Conservation (phyloP, 2,329 filamentous ascomycete genomes). For the Aspergillus aculeatus region DNA sequence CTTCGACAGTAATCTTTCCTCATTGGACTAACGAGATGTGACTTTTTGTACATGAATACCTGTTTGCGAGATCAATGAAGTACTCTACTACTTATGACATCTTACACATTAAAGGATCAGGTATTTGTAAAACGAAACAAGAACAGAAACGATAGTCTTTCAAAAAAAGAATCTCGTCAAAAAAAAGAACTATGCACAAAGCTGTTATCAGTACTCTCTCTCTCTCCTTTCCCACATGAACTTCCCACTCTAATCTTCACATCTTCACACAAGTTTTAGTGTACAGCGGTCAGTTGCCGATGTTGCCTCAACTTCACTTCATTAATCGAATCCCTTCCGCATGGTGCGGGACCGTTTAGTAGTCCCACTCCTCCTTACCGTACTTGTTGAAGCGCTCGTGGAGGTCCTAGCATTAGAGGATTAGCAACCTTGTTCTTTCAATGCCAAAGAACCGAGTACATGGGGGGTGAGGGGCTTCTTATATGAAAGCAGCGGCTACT, state of each 20-base stretch:
- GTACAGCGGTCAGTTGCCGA: constrained; percentile 30
- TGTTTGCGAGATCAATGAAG: constrained; percentile 1
- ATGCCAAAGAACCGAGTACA: background rate
- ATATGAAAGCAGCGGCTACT: constrained; percentile 24
- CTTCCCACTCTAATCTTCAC: constrained; percentile 23
- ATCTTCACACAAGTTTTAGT: constrained; percentile 26
- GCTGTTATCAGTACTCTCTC: constrained; percentile 23
- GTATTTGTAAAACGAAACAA: constrained; percentile 21
- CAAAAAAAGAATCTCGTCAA: constrained; percentile 29
- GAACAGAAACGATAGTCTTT: constrained; percentile 15
- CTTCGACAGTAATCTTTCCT: constrained; percentile 14
- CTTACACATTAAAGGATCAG: background rate
- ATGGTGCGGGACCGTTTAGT: constrained; percentile 25
- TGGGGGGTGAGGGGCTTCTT: background rate
- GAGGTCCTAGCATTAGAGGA: constrained; percentile 59
- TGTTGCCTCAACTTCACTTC: constrained; percentile 9
- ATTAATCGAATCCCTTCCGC: constrained; percentile 16
- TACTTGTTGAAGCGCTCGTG: constrained; percentile 99
- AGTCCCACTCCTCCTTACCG: constrained; percentile 84
- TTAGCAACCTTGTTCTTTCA: background rate
- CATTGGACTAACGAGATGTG: constrained; percentile 20
- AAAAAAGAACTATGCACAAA: constrained; percentile 34
- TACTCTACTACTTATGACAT: constrained; percentile 6
- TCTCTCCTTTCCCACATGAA: constrained; percentile 10
- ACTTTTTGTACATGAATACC: constrained; percentile 18